Evolutionary conservation across 2,329 filamentous ascomycete genomes (phyloP).

Genomic region (Fusarium armeniacum): DNA sequence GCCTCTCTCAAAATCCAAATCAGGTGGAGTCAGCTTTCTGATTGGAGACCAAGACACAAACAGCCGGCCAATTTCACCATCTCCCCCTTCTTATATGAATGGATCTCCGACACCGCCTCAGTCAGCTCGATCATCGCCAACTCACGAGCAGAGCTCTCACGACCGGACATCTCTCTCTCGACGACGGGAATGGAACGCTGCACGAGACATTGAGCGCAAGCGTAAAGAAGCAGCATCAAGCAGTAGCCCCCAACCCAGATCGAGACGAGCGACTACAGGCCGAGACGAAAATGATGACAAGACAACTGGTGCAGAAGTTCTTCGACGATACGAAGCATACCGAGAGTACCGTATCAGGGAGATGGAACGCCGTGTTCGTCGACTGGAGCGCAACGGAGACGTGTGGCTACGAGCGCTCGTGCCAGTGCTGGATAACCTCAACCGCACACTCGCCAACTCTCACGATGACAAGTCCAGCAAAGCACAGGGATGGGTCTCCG

Average conservation of each 20-base stretch:
- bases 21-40: conserved; percentile 5
- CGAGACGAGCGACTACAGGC: conserved; percentile 38
- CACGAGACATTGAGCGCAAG: conserved; percentile 49
- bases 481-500: conserved; percentile 52
- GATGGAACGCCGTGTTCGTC: conserved; percentile 62
- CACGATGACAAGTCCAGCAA: conserved; percentile 33
- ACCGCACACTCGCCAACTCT: conserved; percentile 52
- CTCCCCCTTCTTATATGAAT: conserved; percentile 30
- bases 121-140: conserved; percentile 51
- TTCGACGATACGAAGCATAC: conserved; percentile 58
- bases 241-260: conserved; percentile 42
- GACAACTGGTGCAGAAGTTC: conserved; percentile 50
- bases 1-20: conserved; percentile 15
- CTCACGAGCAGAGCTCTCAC: conserved; percentile 40
- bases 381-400: conserved; percentile 63
- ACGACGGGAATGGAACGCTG: conserved; percentile 54
- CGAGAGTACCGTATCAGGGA: conserved; percentile 61
- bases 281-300: conserved; percentile 48
- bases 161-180: conserved; percentile 53
- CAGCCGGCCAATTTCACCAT: conserved; percentile 24
- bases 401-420: conserved; percentile 61
- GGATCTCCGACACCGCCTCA: conserved; percentile 52
- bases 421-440: conserved; percentile 62
- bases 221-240: conserved; percentile 37
- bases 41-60: conserved; percentile 5